phyloP scores from a whole-genome alignment of 176 grass and related monocot genomes.

The Microstegium vimineum region DNA sequence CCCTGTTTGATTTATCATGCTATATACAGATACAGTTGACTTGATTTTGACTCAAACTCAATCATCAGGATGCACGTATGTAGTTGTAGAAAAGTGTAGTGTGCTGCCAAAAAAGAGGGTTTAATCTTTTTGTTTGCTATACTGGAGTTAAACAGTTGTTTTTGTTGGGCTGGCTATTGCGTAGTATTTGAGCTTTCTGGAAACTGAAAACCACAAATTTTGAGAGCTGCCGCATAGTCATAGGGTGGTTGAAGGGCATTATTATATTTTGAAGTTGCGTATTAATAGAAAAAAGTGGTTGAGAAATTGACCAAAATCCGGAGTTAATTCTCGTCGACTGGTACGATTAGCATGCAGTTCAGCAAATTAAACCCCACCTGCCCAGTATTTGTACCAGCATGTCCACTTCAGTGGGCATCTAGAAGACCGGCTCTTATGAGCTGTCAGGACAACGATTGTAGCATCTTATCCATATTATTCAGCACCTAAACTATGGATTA shows the following conservation, averaged over 20 bases:
- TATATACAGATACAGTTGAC: not conserved
- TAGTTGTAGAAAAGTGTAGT: not conserved
- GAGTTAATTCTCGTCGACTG: not conserved
- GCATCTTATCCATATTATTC: constrained; percentile 16
- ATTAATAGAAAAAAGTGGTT: not conserved
- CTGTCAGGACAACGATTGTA: constrained; percentile 15
- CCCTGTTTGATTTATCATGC: not conserved
- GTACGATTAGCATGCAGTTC: not conserved
- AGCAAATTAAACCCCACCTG: not conserved
- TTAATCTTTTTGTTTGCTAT: not conserved
- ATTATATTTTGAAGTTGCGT: not conserved
- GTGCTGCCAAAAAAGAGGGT: not conserved
- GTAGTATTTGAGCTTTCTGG: not conserved
- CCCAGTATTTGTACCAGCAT: not conserved
- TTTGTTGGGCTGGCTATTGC: not conserved
- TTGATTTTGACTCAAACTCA: not conserved
- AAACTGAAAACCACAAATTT: not conserved
- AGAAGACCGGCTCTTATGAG: not conserved
- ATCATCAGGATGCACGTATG: not conserved
- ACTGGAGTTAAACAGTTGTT: not conserved
- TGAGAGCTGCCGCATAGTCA: not conserved
- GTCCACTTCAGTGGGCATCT: not conserved
- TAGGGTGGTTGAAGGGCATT: not conserved
- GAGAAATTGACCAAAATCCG: not conserved
- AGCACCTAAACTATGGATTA: not conserved